Evolutionary conservation across 1,139 yeast species (phyloP), one percentile per base, ranked within the genome.

Genomic region (Debaryomyces sp.): DNA sequence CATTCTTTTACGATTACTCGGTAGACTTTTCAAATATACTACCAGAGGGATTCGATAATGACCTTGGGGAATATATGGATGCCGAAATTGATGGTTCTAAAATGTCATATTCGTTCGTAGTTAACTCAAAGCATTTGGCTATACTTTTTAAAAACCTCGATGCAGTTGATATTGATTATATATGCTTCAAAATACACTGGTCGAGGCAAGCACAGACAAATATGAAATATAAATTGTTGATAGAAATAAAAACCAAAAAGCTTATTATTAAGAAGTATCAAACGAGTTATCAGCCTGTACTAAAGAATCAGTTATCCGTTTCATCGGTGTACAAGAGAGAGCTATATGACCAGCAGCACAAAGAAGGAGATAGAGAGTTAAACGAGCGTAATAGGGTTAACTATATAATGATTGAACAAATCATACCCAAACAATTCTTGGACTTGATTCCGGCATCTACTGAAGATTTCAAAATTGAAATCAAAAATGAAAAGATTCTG

Each of bases 401-500:
- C 51, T 73, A 73, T 52, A 61, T 82, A 4, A 67, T 70, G 62
- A 70, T 82, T 22, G 79, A 75, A 27, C 75, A 71, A 36, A 52
- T 62, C 1, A 67, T 79, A 5, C 65, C 80, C 24, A 80, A 77
- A 55, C 78, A 71, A 50, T 81, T 82, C 56, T 56, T 82, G 5
- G 87, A 82, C 41, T 75, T 71, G 69, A 69, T 78, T 2, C 84
- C 85, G 0, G 45, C 64, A 0, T 56, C 68, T 2, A 78, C 85
- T 0, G 87, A 82, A 54, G 85, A 81, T 54, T 73, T 82, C 53
- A 77, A 75, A 52, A 60, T 82, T 26, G 85, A 80, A 45, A 66
- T 79, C 7, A 75, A 71, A 46, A 54, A 63, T 12, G 71, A 70
- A 35, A 76, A 71, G 47, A 64, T 82, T 40, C 68, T 71, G 54